These are phyloP conservation scores for Camelina hispida DNA, from an alignment of 345 rosid species.

Conservation along the genomic window DNA sequence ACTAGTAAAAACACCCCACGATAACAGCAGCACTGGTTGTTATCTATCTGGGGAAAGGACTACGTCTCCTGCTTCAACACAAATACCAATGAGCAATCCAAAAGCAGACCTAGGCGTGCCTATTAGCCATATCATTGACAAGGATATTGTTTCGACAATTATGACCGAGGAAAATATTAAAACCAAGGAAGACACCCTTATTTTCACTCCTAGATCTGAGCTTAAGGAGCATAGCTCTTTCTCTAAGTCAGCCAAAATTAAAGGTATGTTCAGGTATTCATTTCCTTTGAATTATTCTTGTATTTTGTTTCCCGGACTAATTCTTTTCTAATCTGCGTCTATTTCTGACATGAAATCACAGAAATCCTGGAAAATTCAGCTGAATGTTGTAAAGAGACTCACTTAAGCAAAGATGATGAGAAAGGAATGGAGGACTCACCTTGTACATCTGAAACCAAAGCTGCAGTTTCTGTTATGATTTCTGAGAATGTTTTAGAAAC, in stretches of 20 bases:
- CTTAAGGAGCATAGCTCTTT: background rate
- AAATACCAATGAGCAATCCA: background rate
- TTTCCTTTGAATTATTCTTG: background rate
- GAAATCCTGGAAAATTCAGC: too few species aligned
- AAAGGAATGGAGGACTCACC: background rate
- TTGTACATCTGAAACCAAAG: conserved; percentile 3
- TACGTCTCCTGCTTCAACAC: background rate
- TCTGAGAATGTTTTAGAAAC: conserved; percentile 17
- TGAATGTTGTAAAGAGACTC: too few species aligned
- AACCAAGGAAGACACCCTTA: background rate
- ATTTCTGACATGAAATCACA: too few species aligned
- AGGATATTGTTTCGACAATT: background rate
- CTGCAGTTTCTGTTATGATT: conserved; percentile 1
- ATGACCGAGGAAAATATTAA: background rate
- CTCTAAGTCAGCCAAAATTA: background rate
- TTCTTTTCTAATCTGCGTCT: background rate
- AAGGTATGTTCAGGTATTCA: background rate
- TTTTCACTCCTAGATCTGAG: background rate
- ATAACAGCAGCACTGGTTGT: too few species aligned
- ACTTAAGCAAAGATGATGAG: too few species aligned
- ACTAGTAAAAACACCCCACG: background rate
- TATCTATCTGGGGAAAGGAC: too few species aligned
- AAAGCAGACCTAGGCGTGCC: background rate
- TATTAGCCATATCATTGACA: background rate
- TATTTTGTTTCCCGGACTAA: background rate